A percentile compares a stretch with the other conserved stretches of the same genome.
phyloP scores from a whole-genome alignment of 768 basidiomycete species.

The Rhizopogon sp. region DNA sequence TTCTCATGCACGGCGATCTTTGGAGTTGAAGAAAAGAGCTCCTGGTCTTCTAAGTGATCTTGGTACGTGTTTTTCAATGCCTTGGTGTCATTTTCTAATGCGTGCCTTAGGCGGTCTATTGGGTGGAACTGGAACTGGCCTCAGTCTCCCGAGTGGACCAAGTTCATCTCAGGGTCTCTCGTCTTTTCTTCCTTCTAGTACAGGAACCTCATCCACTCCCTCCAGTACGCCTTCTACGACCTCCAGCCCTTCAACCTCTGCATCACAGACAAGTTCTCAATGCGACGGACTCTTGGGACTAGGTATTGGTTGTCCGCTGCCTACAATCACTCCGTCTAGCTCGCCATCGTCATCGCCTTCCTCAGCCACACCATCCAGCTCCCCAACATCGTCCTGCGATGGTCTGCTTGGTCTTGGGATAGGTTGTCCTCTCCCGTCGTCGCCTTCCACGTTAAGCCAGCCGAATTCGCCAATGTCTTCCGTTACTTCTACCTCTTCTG shows the following conservation, averaged over 20 bases:
- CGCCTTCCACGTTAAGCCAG: constrained; percentile 1
- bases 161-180: constrained; percentile 7
- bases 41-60: constrained; percentile 5
- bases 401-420: constrained; percentile 15
- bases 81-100: neutral
- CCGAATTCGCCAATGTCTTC: neutral
- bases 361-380: neutral
- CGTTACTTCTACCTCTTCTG: neutral
- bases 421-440: constrained; percentile 10
- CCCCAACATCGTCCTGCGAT: constrained; percentile 10
- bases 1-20: constrained; percentile 31
- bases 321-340: neutral
- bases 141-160: constrained; percentile 4
- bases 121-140: neutral
- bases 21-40: constrained; percentile 18
- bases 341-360: neutral
- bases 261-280: neutral
- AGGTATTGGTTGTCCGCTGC: constrained; percentile 4
- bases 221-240: neutral
- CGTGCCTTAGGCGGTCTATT: neutral
- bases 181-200: constrained; percentile 7
- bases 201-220: neutral
- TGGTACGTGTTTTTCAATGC: constrained; percentile 9
- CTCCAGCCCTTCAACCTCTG: neutral
- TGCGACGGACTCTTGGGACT: constrained; percentile 6